A percentile compares a stretch with the other conserved stretches of the same genome.
Conservation (phyloP, 345 rosid species). For the Populus simonii region DNA sequence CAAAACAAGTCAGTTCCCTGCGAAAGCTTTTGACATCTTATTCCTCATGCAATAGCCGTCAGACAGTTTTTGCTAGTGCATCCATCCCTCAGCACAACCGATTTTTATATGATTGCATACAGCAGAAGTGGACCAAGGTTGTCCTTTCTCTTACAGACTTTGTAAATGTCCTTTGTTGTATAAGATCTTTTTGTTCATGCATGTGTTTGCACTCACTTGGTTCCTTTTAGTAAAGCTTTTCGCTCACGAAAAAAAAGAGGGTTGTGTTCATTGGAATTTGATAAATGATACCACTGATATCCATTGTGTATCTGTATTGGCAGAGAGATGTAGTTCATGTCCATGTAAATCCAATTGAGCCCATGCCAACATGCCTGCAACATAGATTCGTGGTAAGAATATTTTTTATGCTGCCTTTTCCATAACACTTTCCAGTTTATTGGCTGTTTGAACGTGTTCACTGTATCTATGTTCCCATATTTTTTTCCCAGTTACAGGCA, state of each 20-base stretch:
- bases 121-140: constrained; percentile 97
- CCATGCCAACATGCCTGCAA: constrained; percentile 68
- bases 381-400: constrained; percentile 67
- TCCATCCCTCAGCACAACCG: constrained; percentile 88
- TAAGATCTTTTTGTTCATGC: too few relatives aligned
- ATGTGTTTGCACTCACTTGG: too few relatives aligned
- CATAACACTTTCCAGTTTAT: not conserved
- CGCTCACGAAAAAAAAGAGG: not conserved
- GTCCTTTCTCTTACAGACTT: too few relatives aligned
- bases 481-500: not conserved
- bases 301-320: constrained; percentile 17
- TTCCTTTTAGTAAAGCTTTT: too few relatives aligned
- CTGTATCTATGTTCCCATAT: not conserved
- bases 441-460: not conserved
- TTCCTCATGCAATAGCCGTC: constrained; percentile 71
- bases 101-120: constrained; percentile 78
- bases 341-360: constrained; percentile 65
- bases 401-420: constrained; percentile 2
- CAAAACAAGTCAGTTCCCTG: constrained; percentile 74
- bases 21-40: constrained; percentile 72
- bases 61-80: constrained; percentile 89
- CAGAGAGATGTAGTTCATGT: constrained; percentile 73
- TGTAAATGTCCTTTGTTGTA: too few relatives aligned
- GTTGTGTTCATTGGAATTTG: constrained; percentile 4
- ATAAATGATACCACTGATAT: constrained; percentile 7